Evolutionary conservation across 78 protist genomes (phyloP), one percentile per base, ranked within the genome.

Genomic region (Monocercomonoides exilis): DNA sequence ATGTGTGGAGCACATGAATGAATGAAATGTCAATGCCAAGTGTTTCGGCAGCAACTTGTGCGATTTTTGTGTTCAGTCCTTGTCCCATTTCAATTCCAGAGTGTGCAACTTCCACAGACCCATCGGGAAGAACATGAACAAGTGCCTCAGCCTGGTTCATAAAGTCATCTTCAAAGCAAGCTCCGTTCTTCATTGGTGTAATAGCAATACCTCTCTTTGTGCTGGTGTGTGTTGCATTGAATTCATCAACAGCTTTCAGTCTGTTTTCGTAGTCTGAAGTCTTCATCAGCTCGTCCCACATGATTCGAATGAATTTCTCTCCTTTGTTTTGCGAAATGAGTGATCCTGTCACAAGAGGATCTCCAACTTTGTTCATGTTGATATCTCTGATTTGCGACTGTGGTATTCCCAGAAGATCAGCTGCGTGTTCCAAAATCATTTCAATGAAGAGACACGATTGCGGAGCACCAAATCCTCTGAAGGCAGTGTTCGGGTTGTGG

Each of bases 1-100:
- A 41, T 0, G 97, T 95, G 84, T 94, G 98, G 44, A 81, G 2
- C 79, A 97, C 84, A 84, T 88, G 89, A 32, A 95, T 91, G 6
- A 21, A 38, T 1, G 38, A 43, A 21, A 94, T 80, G 35, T 92
- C 92, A 43, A 88, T 42, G 45, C 80, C 77, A 33, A 88, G 87
- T 2, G 43, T 5, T 3, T 88, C 84, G 79, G 87, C 87, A 0
- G 90, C 90, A 3, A 88, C 3, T 41, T 46, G 77, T 41, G 86
- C 87, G 6, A 88, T 3, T 79, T 81, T 88, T 21, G 81, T 2
- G 87, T 88, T 45, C 80, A 88, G 85, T 21, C 90, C 90, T 21
- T 97, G 99, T 32, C 99, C 99, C 96, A 96, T 96, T 44, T 96
- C 99, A 11, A 91, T 79, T n/a, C 99, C 99, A 41, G 97, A 97